phyloP scores from a whole-genome alignment of 192 early-diverging fungal species.

The Diversispora eburnea region DNA sequence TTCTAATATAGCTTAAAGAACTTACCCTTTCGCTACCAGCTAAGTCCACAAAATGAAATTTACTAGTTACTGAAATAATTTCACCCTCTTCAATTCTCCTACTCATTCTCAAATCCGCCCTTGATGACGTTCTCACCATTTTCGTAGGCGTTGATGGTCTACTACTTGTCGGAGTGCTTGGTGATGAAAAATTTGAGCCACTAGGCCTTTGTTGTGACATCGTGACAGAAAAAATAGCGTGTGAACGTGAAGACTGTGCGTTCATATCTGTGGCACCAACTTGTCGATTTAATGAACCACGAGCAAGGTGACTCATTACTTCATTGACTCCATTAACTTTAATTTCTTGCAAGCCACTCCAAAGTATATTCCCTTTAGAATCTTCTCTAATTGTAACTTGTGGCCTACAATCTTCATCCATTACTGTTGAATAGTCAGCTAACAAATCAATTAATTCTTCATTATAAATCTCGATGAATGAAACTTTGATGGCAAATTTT shows the following conservation, averaged over 20 bases:
- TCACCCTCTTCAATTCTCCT: slow-evolving; percentile 46
- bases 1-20: neutral
- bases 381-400: slow-evolving; percentile 79
- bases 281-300: slow-evolving; percentile 74
- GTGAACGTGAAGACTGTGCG: slow-evolving; percentile 86
- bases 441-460: slow-evolving; percentile 93
- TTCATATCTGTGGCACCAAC: slow-evolving; percentile 98
- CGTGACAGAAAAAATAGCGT: slow-evolving; percentile 94
- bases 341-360: slow-evolving; percentile 80
- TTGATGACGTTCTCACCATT: slow-evolving; percentile 1
- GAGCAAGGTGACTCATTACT: slow-evolving; percentile 63
- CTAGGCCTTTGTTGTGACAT: slow-evolving; percentile 74
- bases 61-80: slow-evolving; percentile 66
- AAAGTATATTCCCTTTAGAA: slow-evolving; percentile 79
- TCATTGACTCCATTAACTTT: slow-evolving; percentile 63
- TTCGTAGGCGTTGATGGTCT: neutral
- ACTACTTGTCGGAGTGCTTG: slow-evolving; percentile 23
- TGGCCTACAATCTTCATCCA: slow-evolving; percentile 46
- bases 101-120: slow-evolving; percentile 10
- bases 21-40: slow-evolving; percentile 87
- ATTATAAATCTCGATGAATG: slow-evolving; percentile 95
- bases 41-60: slow-evolving; percentile 98
- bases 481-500: slow-evolving; percentile 59
- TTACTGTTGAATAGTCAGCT: slow-evolving; percentile 42
- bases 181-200: neutral